phyloP scores from a whole-genome alignment of 352 stramenopile species.

The Phytophthora nicotianae region DNA sequence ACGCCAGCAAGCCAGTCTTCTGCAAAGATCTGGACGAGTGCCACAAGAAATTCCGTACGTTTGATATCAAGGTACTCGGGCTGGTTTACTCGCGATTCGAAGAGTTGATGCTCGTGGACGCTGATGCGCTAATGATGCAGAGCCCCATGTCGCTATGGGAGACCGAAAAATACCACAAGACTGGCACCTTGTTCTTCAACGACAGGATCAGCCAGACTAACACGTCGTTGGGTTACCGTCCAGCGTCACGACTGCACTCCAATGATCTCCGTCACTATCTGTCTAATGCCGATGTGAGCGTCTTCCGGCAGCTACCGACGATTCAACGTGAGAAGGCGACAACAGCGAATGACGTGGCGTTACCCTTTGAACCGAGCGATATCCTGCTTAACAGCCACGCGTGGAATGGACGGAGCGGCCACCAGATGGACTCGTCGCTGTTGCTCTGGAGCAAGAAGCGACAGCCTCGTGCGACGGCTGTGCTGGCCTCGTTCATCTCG shows the following conservation, averaged over 20 bases:
- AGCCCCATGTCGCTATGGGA: slow-evolving; percentile 47
- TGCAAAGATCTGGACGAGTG: slow-evolving; percentile 42
- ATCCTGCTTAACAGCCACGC: slow-evolving; percentile 48
- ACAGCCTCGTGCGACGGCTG: slow-evolving; percentile 51
- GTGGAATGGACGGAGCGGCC: slow-evolving; percentile 56
- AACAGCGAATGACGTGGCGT: slow-evolving; percentile 9
- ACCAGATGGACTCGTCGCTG: slow-evolving; percentile 68
- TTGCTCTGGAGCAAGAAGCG: slow-evolving; percentile 60
- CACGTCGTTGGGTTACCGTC: slow-evolving; percentile 36
- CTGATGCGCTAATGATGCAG: slow-evolving; percentile 48
- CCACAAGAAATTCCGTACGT: slow-evolving; percentile 40
- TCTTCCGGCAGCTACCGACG: slow-evolving; percentile 40
- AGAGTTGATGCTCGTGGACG: slow-evolving; percentile 60
- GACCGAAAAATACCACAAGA: slow-evolving; percentile 29
- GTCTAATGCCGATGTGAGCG: slow-evolving; percentile 40
- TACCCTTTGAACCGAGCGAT: slow-evolving; percentile 46
- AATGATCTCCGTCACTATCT: slow-evolving; percentile 47
- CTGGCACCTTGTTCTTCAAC: slow-evolving; percentile 62
- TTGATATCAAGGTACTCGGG: slow-evolving; percentile 39
- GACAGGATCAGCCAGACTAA: slow-evolving; percentile 49
- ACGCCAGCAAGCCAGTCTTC: slow-evolving; percentile 35
- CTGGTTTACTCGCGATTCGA: slow-evolving; percentile 55
- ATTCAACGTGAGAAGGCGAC: slow-evolving; percentile 33
- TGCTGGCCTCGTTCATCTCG: slow-evolving; percentile 53
- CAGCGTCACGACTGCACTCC: slow-evolving; percentile 23